Base-by-base conservation (phyloP, 148 eudicot genomes). In the Suaeda aralocaspica region DNA sequence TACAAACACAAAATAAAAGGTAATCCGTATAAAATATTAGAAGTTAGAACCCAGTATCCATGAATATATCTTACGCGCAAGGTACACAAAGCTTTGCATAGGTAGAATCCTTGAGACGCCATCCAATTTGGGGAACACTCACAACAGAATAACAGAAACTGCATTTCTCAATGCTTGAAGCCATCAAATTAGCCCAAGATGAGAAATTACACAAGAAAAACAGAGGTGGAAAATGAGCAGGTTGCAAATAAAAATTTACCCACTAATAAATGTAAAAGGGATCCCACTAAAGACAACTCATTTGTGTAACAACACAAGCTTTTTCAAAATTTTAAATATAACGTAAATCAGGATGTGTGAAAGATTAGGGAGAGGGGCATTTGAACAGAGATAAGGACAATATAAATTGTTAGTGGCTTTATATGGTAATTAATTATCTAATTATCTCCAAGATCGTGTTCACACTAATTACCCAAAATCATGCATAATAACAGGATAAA, bases 41-140 rank as follows among this genome's bases (percentile, higher is more conserved):
- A n/a, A n/a, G n/a, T n/a, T n/a, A 10, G 53, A 26, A 28, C 33
- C n/a, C 24, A 71, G 19, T 26, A 46, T 29, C 24, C 36, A 52
- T 46, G 64, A 60, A 71, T 25, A 49, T 16, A 76, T 69, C 79
- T 76, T 76, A 76, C 79, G 9, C 33, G 74, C 79, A 69, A 63
- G 13, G 22, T 45, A 15, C 57, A 64, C 74, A 76, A 45, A 64
- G 67, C 15, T 63, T 42, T 39, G 64, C 63, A 63, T 26, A 26
- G 33, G 59, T 51, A 24, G 28, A 45, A 61, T 68, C 57, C 10
- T 28, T 61, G 21, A 44, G 55, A 29, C 44, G 41, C 65, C 52
- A 69, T 29, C 57, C 64, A 16, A 33, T 12, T 28, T 36, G 67
- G n/a, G 71, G 42, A 24, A 5, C 26, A 51, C n/a, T 22, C 31